Evolutionary conservation across 352 stramenopile species (phyloP).

Genomic region (Globisporangium perplexum): DNA sequence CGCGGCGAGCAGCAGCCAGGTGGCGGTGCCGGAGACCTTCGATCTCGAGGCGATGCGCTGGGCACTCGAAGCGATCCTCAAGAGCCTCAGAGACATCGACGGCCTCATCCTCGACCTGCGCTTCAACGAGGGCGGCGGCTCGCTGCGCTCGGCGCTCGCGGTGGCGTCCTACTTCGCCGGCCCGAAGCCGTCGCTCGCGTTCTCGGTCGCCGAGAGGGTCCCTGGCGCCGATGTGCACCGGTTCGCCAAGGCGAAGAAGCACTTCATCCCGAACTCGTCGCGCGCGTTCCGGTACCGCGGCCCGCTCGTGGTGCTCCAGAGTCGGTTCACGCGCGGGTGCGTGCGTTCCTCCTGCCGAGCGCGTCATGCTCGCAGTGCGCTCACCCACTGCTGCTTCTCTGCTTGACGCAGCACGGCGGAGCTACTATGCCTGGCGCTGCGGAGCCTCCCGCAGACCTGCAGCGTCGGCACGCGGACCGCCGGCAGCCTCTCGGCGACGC

Average conservation of each 20-base stretch:
- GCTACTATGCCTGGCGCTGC: slow-evolving; percentile 58
- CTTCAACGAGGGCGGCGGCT: slow-evolving; percentile 71
- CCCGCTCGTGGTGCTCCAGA: slow-evolving; percentile 68
- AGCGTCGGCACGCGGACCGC: slow-evolving; percentile 53
- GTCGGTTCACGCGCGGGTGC: slow-evolving; percentile 71
- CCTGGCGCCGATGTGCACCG: slow-evolving; percentile 21
- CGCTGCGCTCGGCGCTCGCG: slow-evolving; percentile 47
- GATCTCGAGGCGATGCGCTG: slow-evolving; percentile 85
- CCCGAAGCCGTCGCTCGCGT: slow-evolving; percentile 36
- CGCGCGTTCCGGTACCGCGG: slow-evolving; percentile 55
- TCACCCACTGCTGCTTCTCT: slow-evolving; percentile 3
- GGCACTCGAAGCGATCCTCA: slow-evolving; percentile 77
- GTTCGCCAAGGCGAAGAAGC: slow-evolving; percentile 54
- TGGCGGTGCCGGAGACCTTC: slow-evolving; percentile 68
- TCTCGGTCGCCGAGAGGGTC: slow-evolving; percentile 66
- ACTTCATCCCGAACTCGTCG: slow-evolving; percentile 54
- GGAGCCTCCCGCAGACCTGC: slow-evolving; percentile 54
- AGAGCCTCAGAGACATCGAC: slow-evolving; percentile 52
- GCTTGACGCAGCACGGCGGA: slow-evolving; percentile 50
- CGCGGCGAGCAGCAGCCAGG: slow-evolving; percentile 10
- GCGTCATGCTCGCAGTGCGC: not conserved
- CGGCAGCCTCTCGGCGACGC: slow-evolving; percentile 55
- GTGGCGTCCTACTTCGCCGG: slow-evolving; percentile 72
- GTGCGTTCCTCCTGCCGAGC: not conserved
- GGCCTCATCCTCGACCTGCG: slow-evolving; percentile 73